Evolutionary conservation across 371 early-diverging fungal species (phyloP).

Genomic region (Rhizomucor pusillus): DNA sequence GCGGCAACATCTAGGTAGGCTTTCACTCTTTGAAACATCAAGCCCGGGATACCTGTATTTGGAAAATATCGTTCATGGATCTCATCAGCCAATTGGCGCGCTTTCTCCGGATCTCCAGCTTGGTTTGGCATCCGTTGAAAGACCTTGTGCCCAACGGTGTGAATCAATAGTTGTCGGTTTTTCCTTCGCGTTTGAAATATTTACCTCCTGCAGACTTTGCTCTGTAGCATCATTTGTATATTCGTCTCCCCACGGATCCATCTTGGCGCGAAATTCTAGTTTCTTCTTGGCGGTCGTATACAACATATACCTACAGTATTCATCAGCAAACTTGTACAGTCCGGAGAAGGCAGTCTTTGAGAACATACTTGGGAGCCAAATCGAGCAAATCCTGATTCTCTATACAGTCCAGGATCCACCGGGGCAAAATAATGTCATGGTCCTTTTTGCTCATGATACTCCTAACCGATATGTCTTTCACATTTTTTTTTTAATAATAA

Average conservation of each 20-base stretch:
- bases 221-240: constrained; percentile 57
- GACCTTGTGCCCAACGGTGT: constrained; percentile 8
- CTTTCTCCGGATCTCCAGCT: background rate
- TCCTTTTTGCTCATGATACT: constrained; percentile 43
- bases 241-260: constrained; percentile 70
- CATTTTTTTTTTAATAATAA: background rate
- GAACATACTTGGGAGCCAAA: constrained; percentile 54
- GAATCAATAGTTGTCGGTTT: background rate
- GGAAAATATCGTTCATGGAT: constrained; percentile 27
- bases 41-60: constrained; percentile 21
- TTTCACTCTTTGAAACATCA: constrained; percentile 21
- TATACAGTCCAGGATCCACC: constrained; percentile 66
- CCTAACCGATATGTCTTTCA: constrained; percentile 41
- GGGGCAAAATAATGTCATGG: constrained; percentile 55
- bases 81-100: constrained; percentile 14
- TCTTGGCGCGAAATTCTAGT: constrained; percentile 37
- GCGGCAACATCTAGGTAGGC: constrained; percentile 25
- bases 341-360: background rate
- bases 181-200: too few species aligned
- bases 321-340: background rate
- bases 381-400: constrained; percentile 43
- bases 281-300: constrained; percentile 50
- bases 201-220: constrained; percentile 54
- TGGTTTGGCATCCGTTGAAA: constrained; percentile 5
- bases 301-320: constrained; percentile 52